Evolutionary conservation across 352 stramenopile species (phyloP).

Genomic region (Pythium vanterpoolii): DNA sequence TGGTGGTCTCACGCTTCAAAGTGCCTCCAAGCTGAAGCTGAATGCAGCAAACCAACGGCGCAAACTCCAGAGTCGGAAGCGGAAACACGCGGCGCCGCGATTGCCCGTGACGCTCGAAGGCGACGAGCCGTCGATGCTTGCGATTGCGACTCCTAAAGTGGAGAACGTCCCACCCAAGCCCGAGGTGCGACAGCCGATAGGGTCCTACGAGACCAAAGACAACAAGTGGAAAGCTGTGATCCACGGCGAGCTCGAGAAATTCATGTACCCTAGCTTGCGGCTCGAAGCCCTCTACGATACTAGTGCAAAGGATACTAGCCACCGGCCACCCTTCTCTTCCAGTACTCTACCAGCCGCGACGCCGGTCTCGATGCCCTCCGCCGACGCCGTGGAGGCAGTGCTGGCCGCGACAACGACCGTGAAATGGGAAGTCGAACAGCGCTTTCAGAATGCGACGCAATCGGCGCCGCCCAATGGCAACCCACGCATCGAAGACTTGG

Average conservation of each 20-base stretch:
- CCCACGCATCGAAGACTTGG: slow-evolving; percentile 20
- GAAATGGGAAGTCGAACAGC: slow-evolving; percentile 47
- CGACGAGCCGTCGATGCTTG: neutral
- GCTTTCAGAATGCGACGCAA: slow-evolving; percentile 31
- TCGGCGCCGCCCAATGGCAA: slow-evolving; percentile 26
- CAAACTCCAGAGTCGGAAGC: slow-evolving; percentile 12
- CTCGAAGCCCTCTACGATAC: slow-evolving; percentile 46
- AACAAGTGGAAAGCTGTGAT: slow-evolving; percentile 60
- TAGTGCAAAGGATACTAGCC: neutral
- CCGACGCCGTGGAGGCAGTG: slow-evolving; percentile 31
- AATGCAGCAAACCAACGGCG: slow-evolving; percentile 18
- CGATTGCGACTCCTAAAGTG: neutral
- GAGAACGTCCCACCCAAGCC: neutral
- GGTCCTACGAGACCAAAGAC: slow-evolving; percentile 51
- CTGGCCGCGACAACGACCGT: slow-evolving; percentile 40
- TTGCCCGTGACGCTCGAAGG: slow-evolving; percentile 10
- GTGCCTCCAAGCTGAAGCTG: slow-evolving; percentile 21
- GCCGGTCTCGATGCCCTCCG: slow-evolving; percentile 23
- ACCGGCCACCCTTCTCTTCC: neutral
- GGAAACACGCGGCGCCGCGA: slow-evolving; percentile 4
- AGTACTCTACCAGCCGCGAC: neutral
- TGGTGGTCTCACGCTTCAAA: slow-evolving; percentile 10
- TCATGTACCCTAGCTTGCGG: slow-evolving; percentile 71
- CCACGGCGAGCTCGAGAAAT: slow-evolving; percentile 58
- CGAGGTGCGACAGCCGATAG: slow-evolving; percentile 27